Conservation (phyloP, 169 alveolate species). For the Eimeria brunetti region DNA sequence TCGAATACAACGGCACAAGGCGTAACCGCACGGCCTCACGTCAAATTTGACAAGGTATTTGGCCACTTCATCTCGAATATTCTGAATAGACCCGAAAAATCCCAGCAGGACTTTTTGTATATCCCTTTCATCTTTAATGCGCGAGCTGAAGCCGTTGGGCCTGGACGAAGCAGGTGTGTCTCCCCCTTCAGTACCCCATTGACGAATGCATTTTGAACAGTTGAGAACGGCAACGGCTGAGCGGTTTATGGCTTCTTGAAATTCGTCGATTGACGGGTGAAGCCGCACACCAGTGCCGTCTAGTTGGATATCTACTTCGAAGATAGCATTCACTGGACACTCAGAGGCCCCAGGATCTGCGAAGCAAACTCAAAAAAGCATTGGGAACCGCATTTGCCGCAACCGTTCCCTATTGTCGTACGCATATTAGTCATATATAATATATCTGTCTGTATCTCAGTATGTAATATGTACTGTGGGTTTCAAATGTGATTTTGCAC, state of each 20-base stretch:
- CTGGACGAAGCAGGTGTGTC: not conserved
- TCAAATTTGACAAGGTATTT: slow-evolving; percentile 87
- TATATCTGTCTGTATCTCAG: too few species aligned
- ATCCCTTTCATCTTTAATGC: slow-evolving; percentile 95
- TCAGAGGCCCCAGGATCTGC: slow-evolving; percentile 87
- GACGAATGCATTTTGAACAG: slow-evolving; percentile 93
- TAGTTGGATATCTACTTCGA: slow-evolving; percentile 93
- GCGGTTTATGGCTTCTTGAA: slow-evolving; percentile 94
- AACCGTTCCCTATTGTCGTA: not conserved
- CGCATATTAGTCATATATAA: too few species aligned
- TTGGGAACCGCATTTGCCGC: not conserved
- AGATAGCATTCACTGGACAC: slow-evolving; percentile 87
- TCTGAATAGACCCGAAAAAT: slow-evolving; percentile 95
- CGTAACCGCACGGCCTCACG: slow-evolving; percentile 2
- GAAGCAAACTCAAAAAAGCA: not conserved
- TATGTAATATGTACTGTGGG: too few species aligned
- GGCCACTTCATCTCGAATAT: slow-evolving; percentile 92
- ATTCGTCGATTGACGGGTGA: slow-evolving; percentile 94
- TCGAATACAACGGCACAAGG: not conserved
- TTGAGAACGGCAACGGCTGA: slow-evolving; percentile 95
- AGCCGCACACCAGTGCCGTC: slow-evolving; percentile 92
- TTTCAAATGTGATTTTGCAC: too few species aligned
- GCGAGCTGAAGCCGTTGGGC: slow-evolving; percentile 92
- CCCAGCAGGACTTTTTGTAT: slow-evolving; percentile 96
- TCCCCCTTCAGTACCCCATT: slow-evolving; percentile 88